phyloP scores from a whole-genome alignment of 2,329 filamentous ascomycete species.

The Fusarium brevicatenulatum region DNA sequence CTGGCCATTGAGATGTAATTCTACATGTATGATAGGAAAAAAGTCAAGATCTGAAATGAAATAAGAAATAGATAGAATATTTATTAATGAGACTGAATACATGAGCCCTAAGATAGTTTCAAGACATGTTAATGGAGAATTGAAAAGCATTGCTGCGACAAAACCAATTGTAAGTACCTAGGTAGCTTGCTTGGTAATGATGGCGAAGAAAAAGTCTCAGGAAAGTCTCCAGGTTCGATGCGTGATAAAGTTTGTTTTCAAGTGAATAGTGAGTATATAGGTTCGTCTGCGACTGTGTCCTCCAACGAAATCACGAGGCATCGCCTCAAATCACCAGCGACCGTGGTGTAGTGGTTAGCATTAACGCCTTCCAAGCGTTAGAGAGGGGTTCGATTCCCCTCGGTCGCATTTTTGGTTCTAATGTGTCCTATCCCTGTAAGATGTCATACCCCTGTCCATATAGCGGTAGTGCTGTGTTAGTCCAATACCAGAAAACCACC shows the following conservation, averaged over 20 bases:
- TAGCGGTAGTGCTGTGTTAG: not conserved
- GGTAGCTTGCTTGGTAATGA: not conserved
- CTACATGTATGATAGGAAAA: not conserved
- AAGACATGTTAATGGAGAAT: not conserved
- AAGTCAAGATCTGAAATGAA: not conserved
- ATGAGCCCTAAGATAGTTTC: rapidly evolving
- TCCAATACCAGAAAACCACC: not conserved
- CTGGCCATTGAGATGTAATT: constrained; percentile 34
- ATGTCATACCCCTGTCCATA: not conserved
- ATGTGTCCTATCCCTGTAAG: not conserved
- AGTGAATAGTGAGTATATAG: not conserved
- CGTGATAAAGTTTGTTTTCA: too few relatives aligned
- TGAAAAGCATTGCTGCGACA: too few relatives aligned
- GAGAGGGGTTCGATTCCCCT: constrained; percentile 34
- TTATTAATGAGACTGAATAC: not conserved
- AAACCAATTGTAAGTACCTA: too few relatives aligned
- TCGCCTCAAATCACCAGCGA: not conserved
- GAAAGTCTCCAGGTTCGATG: not conserved
- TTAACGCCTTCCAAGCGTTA: constrained; percentile 35
- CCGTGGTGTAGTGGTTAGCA: constrained; percentile 34
- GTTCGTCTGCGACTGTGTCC: rapidly evolving
- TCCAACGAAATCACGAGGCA: not conserved
- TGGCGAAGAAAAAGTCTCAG: not conserved
- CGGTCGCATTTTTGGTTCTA: constrained; percentile 13
- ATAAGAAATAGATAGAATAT: not conserved